Base-by-base conservation (phyloP, 2,329 filamentous ascomycete species). In the Hypocrella siamensis region DNA sequence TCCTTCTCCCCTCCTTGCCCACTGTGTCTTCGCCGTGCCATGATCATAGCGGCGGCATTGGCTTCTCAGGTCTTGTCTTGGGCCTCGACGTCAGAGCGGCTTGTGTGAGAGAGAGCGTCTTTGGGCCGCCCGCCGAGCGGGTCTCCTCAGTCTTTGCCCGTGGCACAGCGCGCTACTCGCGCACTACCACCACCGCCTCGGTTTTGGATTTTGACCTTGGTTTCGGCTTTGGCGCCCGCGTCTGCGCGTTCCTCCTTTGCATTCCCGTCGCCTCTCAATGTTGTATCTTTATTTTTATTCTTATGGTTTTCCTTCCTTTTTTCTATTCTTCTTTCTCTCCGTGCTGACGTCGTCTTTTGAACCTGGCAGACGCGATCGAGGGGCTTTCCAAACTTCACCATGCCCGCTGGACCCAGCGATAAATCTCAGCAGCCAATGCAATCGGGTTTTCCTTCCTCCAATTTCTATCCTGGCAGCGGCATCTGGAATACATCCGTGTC, bases 401-500 rank as follows among this genome's bases (percentile, higher is more conserved):
- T 55, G 53, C 42, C 52, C 33, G 36, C 50, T 30, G 43, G 42
- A 34, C 44, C 50, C 25, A 44, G 37, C 45, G 47, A 52, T 30
- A 48, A 48, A 41, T 31, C 45, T 36, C 35, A 32, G 17, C 30
- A 58, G 45, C 45, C 52, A 32, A 41, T 54, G 54, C 58, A 60
- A 53, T 58, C 49, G 44, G 48, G 49, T 31, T 57, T 58, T 38
- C 33, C 45, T 21, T 43, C 44, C 40, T 42, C 53, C 28, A 45
- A 44, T 42, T 39, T 63, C 45, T 58, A 57, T 32, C 38, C 49
- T 6, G 48, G 46, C 33, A 43, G 42, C 25, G 51, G 44, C 38
- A 54, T 56, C 35, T 56, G 53, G 50, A 60, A 60, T 12, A 56
- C 63, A 37, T 56, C 45, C 31, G 38, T 45, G 28, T 44, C 53